Evolutionary conservation across 2,329 filamentous ascomycete genomes (phyloP), one percentile per base, ranked within the genome.

Genomic region (Fusarium brachygibbosum): DNA sequence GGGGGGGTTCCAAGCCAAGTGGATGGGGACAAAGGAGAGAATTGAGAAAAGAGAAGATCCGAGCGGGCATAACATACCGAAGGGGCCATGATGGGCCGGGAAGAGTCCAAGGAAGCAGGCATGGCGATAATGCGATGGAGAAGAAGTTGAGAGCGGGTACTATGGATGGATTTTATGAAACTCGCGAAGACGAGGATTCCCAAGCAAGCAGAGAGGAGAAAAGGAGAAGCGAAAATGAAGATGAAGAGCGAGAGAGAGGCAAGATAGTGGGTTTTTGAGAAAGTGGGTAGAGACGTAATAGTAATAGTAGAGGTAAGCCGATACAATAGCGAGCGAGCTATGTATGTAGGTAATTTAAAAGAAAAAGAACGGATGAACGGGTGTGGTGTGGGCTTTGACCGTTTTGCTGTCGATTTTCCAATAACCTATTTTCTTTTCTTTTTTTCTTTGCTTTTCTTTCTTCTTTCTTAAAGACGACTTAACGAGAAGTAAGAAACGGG

Each of bases 41-140:
- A 31, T 40, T 35, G 29, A 63, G 34, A 46, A 59, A 37, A 64
- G 42, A 65, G 51, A 63, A 58, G 55, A 58, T 57, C 68, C 67
- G 49, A 60, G 65, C 63, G 65, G 63, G n/a, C 51, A 48, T 66
- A 65, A 86, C 87, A 57, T 87, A 89, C 87, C 75, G 87, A 88
- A 48, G 86, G 84, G 63, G 86, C 86, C 87, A 89, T 88, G 77
- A 89, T 89, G 73, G 87, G 87, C 76, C 86, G 86, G 55, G 85
- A 82, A 44, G 87, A 89, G 58, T 89, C 87, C 60, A 88, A 75
- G n/a, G 87, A 89, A 65, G 82, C 77, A 76, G 86, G 85, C 87
- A 89, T 89, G 58, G 69, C 29, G 54, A 65, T 49, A 38, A 71
- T 74, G 59, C 68, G 70, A 74, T 69, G 29, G 11, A 29, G 9